Conservation (phyloP, 305 asterid species). For the Solanum chacoense region DNA sequence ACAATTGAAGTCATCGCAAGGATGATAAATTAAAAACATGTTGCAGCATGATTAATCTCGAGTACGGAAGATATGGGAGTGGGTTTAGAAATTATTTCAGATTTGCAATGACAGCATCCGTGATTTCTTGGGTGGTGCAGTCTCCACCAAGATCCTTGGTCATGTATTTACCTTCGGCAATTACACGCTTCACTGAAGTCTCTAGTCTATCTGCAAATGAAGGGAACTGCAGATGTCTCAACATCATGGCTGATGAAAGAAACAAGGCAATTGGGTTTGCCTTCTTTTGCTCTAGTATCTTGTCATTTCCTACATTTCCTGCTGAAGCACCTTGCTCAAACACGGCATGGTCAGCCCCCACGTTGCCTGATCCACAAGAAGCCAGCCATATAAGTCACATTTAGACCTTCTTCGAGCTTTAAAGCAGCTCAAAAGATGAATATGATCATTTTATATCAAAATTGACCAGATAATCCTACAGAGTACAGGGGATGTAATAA, state of each 20-base stretch:
- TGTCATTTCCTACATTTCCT: constrained; percentile 83
- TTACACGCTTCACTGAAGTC: constrained; percentile 65
- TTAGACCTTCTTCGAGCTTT: neutral
- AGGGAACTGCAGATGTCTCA: constrained; percentile 93
- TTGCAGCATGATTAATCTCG: neutral
- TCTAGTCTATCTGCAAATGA: constrained; percentile 94
- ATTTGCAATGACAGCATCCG: constrained; percentile 78
- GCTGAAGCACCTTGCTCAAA: constrained; percentile 99
- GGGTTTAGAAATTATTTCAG: constrained; percentile 27
- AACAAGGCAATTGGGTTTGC: constrained; percentile 95
- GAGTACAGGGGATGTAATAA: neutral
- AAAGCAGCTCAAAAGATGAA: neutral
- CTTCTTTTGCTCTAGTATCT: constrained; percentile 48
- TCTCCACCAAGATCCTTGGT: constrained; percentile 66
- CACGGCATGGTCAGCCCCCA: constrained; percentile 92
- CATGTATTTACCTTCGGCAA: constrained; percentile 54
- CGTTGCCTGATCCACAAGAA: constrained; percentile 54
- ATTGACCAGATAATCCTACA: neutral
- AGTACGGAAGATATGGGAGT: neutral
- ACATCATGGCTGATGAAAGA: constrained; percentile 98
- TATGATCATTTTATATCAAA: neutral
- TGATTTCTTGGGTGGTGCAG: constrained; percentile 78
- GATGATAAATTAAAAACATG: constrained; percentile 9
- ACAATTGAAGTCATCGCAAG: constrained; percentile 23
- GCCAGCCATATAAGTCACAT: neutral